phyloP scores from a whole-genome alignment of 805 yeast species.

The Candida krabiensis region DNA sequence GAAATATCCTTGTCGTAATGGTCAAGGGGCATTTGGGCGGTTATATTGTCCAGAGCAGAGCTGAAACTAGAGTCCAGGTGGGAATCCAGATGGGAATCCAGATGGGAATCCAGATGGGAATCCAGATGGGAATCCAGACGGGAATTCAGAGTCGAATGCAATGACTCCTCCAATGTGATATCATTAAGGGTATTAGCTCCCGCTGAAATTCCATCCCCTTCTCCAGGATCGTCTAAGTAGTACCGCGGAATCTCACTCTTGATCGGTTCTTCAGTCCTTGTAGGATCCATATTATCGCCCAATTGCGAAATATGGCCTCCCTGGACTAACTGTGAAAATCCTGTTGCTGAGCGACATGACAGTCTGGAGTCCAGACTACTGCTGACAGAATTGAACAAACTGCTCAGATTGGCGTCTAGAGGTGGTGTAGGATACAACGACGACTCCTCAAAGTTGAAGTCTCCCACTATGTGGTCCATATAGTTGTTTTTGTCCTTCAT shows the following conservation, averaged over 20 bases:
- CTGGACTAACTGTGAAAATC: not conserved
- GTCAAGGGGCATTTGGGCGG: not conserved
- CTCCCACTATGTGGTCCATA: constrained; percentile 16
- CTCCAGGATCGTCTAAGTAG: constrained; percentile 12
- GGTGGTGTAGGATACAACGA: constrained; percentile 17
- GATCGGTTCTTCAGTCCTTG: not conserved
- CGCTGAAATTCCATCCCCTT: not conserved
- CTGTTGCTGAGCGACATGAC: constrained; percentile 1
- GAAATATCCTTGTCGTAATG: not conserved
- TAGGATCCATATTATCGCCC: not conserved
- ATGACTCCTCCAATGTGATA: too few relatives aligned
- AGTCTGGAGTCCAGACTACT: constrained; percentile 3
- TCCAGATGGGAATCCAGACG: not conserved
- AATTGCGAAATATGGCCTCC: constrained; percentile 2
- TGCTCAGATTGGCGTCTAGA: constrained; percentile 9
- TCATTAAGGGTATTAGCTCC: too few relatives aligned
- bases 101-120: not conserved
- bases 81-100: too few relatives aligned
- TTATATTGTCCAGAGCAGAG: too few relatives aligned
- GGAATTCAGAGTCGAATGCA: not conserved
- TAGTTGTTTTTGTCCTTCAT: constrained; percentile 9
- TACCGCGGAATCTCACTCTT: constrained; percentile 10
- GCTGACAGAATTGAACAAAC: constrained; percentile 4
- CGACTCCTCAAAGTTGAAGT: constrained; percentile 11
- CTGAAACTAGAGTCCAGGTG: too few relatives aligned